Conservation (phyloP, 805 yeast species). For the Ogataea methanolica region DNA sequence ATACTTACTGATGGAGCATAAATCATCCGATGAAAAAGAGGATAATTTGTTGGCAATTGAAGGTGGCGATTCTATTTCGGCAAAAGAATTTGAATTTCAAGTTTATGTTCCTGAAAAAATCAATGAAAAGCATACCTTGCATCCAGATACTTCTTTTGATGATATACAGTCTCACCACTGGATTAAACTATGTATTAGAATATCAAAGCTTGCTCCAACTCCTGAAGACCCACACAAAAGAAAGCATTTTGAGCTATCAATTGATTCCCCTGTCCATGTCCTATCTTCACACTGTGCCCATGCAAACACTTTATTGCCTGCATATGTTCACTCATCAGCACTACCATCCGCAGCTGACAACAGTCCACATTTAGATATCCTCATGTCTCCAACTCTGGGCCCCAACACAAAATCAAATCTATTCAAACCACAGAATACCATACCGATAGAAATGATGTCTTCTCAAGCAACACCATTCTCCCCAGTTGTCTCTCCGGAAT, state of each 20-base stretch:
- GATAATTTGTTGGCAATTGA: constrained; percentile 43
- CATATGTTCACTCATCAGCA: constrained; percentile 41
- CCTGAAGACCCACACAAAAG: constrained; percentile 46
- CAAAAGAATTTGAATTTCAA: constrained; percentile 80
- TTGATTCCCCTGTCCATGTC: constrained; percentile 90
- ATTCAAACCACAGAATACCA: constrained; percentile 46
- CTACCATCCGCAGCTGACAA: constrained; percentile 5
- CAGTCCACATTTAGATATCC: constrained; percentile 19
- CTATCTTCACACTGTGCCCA: constrained; percentile 75
- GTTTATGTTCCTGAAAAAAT: constrained; percentile 75
- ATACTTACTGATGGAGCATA: constrained; percentile 74
- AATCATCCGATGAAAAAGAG: constrained; percentile 44
- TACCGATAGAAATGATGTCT: constrained; percentile 44
- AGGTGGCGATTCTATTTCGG: constrained; percentile 47
- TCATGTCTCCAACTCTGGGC: constrained; percentile 23
- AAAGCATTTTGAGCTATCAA: constrained; percentile 90
- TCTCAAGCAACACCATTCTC: constrained; percentile 65
- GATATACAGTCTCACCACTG: constrained; percentile 90
- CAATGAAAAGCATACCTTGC: constrained; percentile 52
- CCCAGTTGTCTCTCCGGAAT: constrained; percentile 33
- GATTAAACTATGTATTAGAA: constrained; percentile 83
- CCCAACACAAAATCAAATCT: constrained; percentile 39
- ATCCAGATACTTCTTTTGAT: constrained; percentile 80
- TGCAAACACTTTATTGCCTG: constrained; percentile 73
- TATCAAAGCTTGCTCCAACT: constrained; percentile 62